A percentile compares a stretch with the other conserved stretches of the same genome.
These are phyloP conservation scores for Phyllosticta citribraziliensis DNA, from an alignment of 2,329 filamentous ascomycete species.

Conservation along the genomic window DNA sequence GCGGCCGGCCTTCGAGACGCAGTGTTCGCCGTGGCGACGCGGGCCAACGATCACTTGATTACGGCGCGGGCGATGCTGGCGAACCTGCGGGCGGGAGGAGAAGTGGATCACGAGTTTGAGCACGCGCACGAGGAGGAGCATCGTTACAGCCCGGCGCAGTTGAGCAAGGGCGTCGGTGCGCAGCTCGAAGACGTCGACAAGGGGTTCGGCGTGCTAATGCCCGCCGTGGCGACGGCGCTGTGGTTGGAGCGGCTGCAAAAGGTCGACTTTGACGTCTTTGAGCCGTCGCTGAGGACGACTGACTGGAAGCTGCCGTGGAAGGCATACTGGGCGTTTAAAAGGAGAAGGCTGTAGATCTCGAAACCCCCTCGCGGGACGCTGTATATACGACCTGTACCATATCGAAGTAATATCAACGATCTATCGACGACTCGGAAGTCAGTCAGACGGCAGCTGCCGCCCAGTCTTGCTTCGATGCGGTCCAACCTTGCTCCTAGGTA, in stretches of 20 bases:
- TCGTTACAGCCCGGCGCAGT: slow-evolving; percentile 35
- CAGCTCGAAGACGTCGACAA: slow-evolving; percentile 48
- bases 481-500: too few relatives aligned
- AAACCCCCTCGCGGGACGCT: not conserved
- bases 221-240: slow-evolving; percentile 64
- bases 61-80: slow-evolving; percentile 87
- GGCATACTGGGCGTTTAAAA: slow-evolving; percentile 52
- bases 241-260: slow-evolving; percentile 73
- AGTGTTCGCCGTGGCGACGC: slow-evolving; percentile 82
- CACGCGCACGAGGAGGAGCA: slow-evolving; percentile 68
- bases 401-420: not conserved
- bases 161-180: slow-evolving; percentile 23
- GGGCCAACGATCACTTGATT: slow-evolving; percentile 91
- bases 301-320: slow-evolving; percentile 86
- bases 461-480: too few relatives aligned
- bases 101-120: slow-evolving; percentile 79
- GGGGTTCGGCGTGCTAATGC: slow-evolving; percentile 72
- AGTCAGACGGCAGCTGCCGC: too few relatives aligned
- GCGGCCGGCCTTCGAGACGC: slow-evolving; percentile 79
- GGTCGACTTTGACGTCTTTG: slow-evolving; percentile 73
- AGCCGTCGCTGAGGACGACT: slow-evolving; percentile 50
- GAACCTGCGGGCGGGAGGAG: slow-evolving; percentile 62
- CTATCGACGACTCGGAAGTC: too few relatives aligned
- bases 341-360: slow-evolving; percentile 34
- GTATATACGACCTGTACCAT: not conserved